phyloP scores from a whole-genome alignment of 352 stramenopile genomes.

The Aphanomyces stellatus region DNA sequence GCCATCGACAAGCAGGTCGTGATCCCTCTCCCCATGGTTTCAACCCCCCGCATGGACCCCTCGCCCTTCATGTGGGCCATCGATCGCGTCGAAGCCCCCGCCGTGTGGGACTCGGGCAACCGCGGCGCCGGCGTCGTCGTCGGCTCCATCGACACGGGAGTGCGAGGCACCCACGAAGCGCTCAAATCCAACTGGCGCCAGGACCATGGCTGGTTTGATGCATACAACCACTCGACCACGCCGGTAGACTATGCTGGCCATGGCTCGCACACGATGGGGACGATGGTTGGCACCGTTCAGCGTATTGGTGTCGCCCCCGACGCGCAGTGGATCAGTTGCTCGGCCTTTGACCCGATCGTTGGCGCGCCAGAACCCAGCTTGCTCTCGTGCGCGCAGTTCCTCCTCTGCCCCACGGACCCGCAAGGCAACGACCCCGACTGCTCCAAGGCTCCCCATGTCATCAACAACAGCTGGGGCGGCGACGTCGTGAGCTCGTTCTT shows the following conservation, averaged over 20 bases:
- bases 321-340: conserved; percentile 48
- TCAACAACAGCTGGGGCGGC: conserved; percentile 68
- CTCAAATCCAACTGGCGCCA: conserved; percentile 33
- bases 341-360: conserved; percentile 29
- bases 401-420: conserved; percentile 47
- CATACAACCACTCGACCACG: conserved; percentile 24
- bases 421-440: conserved; percentile 36
- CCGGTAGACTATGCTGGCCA: conserved; percentile 47
- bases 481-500: conserved; percentile 24
- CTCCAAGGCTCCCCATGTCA: conserved; percentile 38
- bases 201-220: conserved; percentile 51
- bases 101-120: conserved; percentile 35
- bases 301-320: conserved; percentile 46
- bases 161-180: conserved; percentile 39
- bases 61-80: neutral
- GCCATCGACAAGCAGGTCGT: neutral
- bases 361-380: conserved; percentile 39
- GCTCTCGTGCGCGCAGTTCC: conserved; percentile 52
- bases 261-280: conserved; percentile 45
- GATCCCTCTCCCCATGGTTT: neutral
- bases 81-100: conserved; percentile 25
- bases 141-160: conserved; percentile 51
- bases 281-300: conserved; percentile 32
- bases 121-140: conserved; percentile 42
- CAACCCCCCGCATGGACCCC: no score